Evolutionary conservation across 768 basidiomycete genomes (phyloP), one percentile per base, ranked within the genome.

Genomic region (Lentinula raphanica): DNA sequence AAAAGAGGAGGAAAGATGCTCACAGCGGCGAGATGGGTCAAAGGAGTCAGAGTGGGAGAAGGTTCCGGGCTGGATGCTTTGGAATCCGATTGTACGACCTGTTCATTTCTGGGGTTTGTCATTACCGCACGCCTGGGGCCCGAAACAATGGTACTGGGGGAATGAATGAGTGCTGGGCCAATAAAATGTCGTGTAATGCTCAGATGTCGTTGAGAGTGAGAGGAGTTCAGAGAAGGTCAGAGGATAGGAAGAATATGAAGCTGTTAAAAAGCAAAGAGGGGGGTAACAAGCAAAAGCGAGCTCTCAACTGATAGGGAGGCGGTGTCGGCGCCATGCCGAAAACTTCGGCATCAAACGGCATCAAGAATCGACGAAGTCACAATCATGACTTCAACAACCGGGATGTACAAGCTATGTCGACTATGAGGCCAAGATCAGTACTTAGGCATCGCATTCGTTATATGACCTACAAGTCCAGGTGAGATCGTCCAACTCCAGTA

Each of bases 141-240:
- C 51, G 51, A 53, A 53, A 53, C 51, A 53, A 27, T 36, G 51
- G 51, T 53, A 53, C 32, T 12, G 13, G 13, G n/a, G 13, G 8
- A 32, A 11, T 32, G 11, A 28, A 17, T 35, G 29, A 35, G 19
- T 13, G 9, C 29, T 32, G 3, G 13, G 19, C 29, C 49, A 21
- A 50, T 21, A n/a, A 35, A 50, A 50, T 35, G 1, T 3, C 3
- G 21, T 32, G 15, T 19, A 50, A 49, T n/a, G n/a, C n/a, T n/a
- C n/a, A n/a, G n/a, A n/a, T n/a, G n/a, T n/a, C n/a, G n/a, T n/a
- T n/a, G 13, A 35, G 13, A 35, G 32, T 35, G 39, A 40, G 19
- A 40, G 15, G 7, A 40, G 19, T 19, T n/a, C 17, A 40, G 1
- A n/a, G n/a, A n/a, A n/a, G n/a, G n/a, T n/a, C n/a, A n/a, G n/a